Evolutionary conservation across 2,329 filamentous ascomycete species (phyloP), one percentile per base, ranked within the genome.

Genomic region (Boeremia exigua): DNA sequence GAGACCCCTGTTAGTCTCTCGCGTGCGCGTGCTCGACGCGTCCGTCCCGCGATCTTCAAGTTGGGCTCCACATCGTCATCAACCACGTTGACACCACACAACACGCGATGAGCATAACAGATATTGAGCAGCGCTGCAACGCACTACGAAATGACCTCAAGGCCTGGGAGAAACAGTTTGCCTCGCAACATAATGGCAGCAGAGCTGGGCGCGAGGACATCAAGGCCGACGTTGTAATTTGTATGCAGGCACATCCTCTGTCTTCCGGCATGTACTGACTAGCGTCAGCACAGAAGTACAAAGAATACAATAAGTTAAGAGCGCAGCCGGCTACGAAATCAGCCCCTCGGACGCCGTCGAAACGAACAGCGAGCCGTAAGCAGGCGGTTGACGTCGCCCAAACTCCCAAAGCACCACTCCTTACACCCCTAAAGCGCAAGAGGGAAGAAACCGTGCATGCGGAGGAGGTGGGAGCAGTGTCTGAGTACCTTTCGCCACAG

Each of bases 201-300:
- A 93, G 92, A 78, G 88, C 90, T 4, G 80, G 82, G 45, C 83
- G 89, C 54, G 84, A 86, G n/a, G 89, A 92, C 67, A 92, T 94
- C 79, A 92, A 91, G 76, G 81, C 82, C 48, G 86, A 91, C 65
- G 81, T 84, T 6, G 82, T 83, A 0, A 92, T 93, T 66, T 88
- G 89, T 91, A 82, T 30, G 79, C 52, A 68, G 43, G 17, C 57
- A 51, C 38, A 49, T 5, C 43, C 1, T 23, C 7, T 3, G 32
- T 33, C 4, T 15, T n/a, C 4, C 10, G 23, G 11, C 17, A 3
- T 39, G 29, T 33, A 37, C 65, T 71, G 10, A 72, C 42, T 32
- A 19, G 39, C 9, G 32, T 23, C 63, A 90, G 88, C 87, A 33
- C 80, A 80, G 42, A 92, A 92, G 70, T 94, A 94, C 75, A 91